Evolutionary conservation across 257 asterid genomes (phyloP).

Genomic region (Solanum chmielewskii): DNA sequence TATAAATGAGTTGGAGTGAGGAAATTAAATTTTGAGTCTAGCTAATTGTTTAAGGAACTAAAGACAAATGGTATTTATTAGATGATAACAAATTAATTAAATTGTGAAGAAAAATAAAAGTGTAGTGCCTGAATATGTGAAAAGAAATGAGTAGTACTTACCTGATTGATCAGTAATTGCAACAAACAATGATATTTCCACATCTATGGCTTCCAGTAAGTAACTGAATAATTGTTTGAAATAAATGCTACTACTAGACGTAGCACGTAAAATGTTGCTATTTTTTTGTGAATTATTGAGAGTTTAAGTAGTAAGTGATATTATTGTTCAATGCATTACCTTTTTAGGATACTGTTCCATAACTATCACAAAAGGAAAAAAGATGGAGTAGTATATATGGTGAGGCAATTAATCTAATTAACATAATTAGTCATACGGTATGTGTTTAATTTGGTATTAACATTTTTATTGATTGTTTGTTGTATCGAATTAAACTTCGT

Average conservation of each 20-base stretch:
- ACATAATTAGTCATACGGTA: not conserved
- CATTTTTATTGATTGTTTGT: not conserved
- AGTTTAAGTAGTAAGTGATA: not conserved
- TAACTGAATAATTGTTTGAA: not conserved
- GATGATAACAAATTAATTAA: not conserved
- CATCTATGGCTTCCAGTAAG: not conserved
- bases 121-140: not conserved
- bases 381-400: not conserved
- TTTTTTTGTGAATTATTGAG: not conserved
- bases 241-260: not conserved
- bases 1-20: not conserved
- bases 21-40: not conserved
- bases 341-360: not conserved
- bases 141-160: not conserved
- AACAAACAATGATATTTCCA: not conserved
- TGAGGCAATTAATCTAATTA: not conserved
- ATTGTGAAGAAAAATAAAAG: not conserved
- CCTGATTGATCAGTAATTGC: not conserved
- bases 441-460: not conserved
- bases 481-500: not conserved
- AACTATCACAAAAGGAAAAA: not conserved
- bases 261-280: not conserved
- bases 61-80: not conserved
- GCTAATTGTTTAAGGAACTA: not conserved
- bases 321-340: not conserved